Base-by-base conservation (phyloP, 805 yeast genomes). In the Komagataella phaffii region DNA sequence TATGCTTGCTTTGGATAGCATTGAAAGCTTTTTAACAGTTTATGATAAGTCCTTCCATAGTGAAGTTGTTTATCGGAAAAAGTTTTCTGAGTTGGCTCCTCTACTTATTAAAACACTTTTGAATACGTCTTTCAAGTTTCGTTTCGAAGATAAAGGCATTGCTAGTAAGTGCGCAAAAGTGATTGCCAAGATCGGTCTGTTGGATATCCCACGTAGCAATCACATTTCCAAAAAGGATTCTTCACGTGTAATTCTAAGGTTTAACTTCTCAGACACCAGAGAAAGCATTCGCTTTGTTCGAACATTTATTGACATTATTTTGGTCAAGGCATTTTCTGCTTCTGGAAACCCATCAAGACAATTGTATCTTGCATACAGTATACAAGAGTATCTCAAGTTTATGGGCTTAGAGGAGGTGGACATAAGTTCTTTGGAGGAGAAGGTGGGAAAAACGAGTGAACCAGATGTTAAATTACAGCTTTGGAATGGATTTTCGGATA, bases 321-420 rank as follows among this genome's bases (percentile, higher is more conserved):
- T 93, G n/a, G 84, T 90, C 7, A 88, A 87, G 40, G 80, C 88
- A 1, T 90, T 89, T 64, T 83, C 95, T 80, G 89, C 96, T 0
- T 84, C 96, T 1, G 85, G 84, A 40, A 89, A 89, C 60, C 96
- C 98, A 0, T 77, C 79, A 19, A 79, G 80, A 49, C 99, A 93
- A 63, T 72, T 86, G 53, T 86, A 84, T 60, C 73, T 89, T 43
- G 96, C 96, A 0, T 85, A 79, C 64, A 85, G 91, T 0, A 87
- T 93, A 78, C 99, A 93, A 63, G 93, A 88, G 55, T 81, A 83
- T 49, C 66, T 93, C 50, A 80, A 80, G 56, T 74, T 80, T 14
- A 73, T 88, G 61, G 81, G 77, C 2, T 64, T 81, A 19, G 69
- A 66, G 47, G 56, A 60, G 10, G 19, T 48, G 3, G 54, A 53